Conservation (phyloP, 1,139 yeast species). For the Pneumocystis murina region DNA sequence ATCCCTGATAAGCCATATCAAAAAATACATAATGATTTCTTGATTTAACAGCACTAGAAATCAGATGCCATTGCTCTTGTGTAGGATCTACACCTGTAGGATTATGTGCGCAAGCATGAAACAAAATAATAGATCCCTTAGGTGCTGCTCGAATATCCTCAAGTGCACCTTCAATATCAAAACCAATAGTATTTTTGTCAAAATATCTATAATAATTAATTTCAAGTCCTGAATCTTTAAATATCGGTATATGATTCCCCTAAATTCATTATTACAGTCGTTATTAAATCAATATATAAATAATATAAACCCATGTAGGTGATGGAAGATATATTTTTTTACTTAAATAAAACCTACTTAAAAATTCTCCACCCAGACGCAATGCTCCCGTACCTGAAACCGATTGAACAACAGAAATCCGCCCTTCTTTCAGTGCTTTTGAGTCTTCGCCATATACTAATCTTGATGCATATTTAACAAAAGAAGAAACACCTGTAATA, state of each 20-base stretch:
- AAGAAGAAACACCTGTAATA: conserved; percentile 60
- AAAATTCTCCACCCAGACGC: conserved; percentile 50
- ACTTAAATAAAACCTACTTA: conserved; percentile 35
- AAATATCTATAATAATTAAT: conserved; percentile 51
- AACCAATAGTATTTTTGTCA: conserved; percentile 44
- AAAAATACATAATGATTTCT: conserved; percentile 68
- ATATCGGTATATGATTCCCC: conserved; percentile 49
- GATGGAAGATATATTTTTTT: conserved; percentile 41
- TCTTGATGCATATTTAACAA: conserved; percentile 60
- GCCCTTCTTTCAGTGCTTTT: conserved; percentile 28
- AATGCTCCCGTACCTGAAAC: conserved; percentile 64
- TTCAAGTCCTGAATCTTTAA: conserved; percentile 31
- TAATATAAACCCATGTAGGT: conserved; percentile 41
- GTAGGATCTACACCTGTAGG: conserved; percentile 96
- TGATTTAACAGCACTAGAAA: conserved; percentile 45
- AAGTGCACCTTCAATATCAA: conserved; percentile 57
- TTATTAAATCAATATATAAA: not conserved
- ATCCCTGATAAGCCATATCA: conserved; percentile 96
- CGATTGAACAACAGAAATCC: conserved; percentile 50
- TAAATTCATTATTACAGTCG: not conserved
- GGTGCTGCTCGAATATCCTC: conserved; percentile 57
- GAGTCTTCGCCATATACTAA: conserved; percentile 52
- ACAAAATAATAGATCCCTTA: conserved; percentile 58
- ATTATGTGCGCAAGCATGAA: conserved; percentile 95
- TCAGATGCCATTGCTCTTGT: conserved; percentile 65